Evolutionary conservation across 108 stramenopile species (phyloP).

Genomic region (Discostella pseudostelligera): DNA sequence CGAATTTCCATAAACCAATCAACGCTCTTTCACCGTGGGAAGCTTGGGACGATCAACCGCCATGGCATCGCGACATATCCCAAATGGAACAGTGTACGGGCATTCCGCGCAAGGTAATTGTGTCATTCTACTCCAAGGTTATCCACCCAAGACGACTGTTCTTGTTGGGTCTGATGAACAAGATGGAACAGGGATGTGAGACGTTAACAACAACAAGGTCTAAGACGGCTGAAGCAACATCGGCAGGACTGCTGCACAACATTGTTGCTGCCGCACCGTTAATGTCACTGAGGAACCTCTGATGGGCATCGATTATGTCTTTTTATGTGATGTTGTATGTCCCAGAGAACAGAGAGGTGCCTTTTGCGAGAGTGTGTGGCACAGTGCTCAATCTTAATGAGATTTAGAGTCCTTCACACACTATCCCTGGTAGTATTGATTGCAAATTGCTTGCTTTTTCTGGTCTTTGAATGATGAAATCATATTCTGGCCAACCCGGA

Average conservation of each 20-base stretch:
- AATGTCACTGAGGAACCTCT: constrained; percentile 28
- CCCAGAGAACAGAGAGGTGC: too few species aligned
- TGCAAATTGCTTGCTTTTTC: constrained; percentile 14
- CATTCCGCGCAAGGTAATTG: constrained; percentile 20
- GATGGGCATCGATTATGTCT: not conserved
- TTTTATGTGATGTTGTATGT: not conserved
- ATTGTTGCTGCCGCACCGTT: constrained; percentile 29
- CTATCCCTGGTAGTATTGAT: constrained; percentile 15
- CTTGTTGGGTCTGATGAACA: constrained; percentile 23
- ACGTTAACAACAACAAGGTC: not conserved
- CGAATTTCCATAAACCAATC: not conserved
- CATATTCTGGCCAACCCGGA: not conserved
- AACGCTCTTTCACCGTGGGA: constrained; percentile 22
- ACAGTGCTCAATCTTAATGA: too few species aligned
- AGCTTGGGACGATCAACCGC: constrained; percentile 32
- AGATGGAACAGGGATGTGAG: constrained; percentile 5
- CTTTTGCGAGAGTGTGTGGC: too few species aligned
- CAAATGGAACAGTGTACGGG: constrained; percentile 34
- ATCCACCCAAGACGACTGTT: constrained; percentile 32
- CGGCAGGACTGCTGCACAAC: constrained; percentile 22
- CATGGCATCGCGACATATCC: constrained; percentile 39
- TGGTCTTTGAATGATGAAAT: constrained; percentile 20
- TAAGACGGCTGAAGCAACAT: too few species aligned
- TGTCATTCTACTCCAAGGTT: constrained; percentile 30
- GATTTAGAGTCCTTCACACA: too few species aligned